Base-by-base conservation (phyloP, 495 filamentous ascomycete genomes). In the Aspergillus ostianus region DNA sequence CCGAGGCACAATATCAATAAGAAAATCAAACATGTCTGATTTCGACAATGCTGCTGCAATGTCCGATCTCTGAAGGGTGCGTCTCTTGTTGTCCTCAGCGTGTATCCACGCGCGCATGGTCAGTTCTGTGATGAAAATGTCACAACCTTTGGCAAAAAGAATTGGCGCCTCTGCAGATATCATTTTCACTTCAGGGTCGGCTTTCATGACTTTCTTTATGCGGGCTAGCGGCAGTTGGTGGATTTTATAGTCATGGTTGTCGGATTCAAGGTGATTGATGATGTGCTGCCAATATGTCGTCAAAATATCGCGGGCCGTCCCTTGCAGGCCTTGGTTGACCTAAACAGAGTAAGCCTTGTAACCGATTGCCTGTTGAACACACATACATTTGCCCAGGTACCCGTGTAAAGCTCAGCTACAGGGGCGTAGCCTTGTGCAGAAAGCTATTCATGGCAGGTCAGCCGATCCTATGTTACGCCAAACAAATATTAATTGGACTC, bases 61-160 rank as follows among this genome's bases (percentile, higher is more conserved):
- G 69, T 98, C 94, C 50, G 91, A 95, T 48, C 94, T 86, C 74
- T 98, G 94, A 36, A 98, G 81, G 2, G 94, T 98, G 13, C 94
- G 87, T 15, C 94, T 84, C 79, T 98, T 98, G 80, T 98, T 98
- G 73, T 98, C 94, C 70, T 98, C 94, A 5, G 94, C 94, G 66
- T 98, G 94, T 26, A 98, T 98, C 94, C 94, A 98, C n/a, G 94
- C 94, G 52, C 94, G 91, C 94, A 98, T 98, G 1, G 94, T 98
- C 49, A 98, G 81, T 73, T 98, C 94, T 4, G 94, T 98, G 68
- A 98, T 98, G 77, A 98, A 98, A 67, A 98, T 97, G 71, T 98
- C 94, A 76, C 94, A 98, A 46, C 95, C 94, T 78, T 98, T 98
- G 51, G 94, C 94, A 69, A 98, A 98, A 17, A 98, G 79, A 67